phyloP scores from a whole-genome alignment of 805 yeast genomes.

The Metschnikowia reukaufii region DNA sequence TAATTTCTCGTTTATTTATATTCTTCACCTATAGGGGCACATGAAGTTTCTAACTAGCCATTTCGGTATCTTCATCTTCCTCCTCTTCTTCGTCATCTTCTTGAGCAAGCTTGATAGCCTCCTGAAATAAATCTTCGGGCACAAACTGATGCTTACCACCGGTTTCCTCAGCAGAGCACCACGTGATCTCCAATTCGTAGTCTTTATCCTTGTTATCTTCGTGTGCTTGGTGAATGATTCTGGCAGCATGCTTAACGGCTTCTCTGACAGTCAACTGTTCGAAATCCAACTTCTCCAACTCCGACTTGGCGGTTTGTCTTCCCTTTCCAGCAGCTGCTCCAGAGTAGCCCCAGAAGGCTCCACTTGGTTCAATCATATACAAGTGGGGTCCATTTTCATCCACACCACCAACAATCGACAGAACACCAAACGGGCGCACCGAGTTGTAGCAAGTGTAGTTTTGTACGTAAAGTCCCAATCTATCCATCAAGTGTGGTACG shows the following conservation, averaged over 20 bases:
- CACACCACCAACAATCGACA: slow-evolving; percentile 90
- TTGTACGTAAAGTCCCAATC: slow-evolving; percentile 88
- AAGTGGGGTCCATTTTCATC: slow-evolving; percentile 89
- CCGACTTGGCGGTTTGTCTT: slow-evolving; percentile 96
- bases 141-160: slow-evolving; percentile 77
- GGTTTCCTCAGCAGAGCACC: slow-evolving; percentile 80
- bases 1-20: not conserved
- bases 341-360: slow-evolving; percentile 94
- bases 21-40: not conserved
- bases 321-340: slow-evolving; percentile 99
- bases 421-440: slow-evolving; percentile 96
- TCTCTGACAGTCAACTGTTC: slow-evolving; percentile 69
- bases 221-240: slow-evolving; percentile 88
- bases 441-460: slow-evolving; percentile 95
- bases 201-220: slow-evolving; percentile 98
- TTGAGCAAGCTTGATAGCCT: slow-evolving; percentile 82
- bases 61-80: slow-evolving; percentile 51
- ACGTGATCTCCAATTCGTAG: slow-evolving; percentile 89
- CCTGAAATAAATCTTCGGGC: slow-evolving; percentile 74
- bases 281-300: slow-evolving; percentile 84
- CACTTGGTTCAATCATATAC: slow-evolving; percentile 97
- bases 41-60: slow-evolving; percentile 12
- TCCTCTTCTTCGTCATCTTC: slow-evolving; percentile 79
- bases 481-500: slow-evolving; percentile 78
- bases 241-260: slow-evolving; percentile 92